phyloP scores from a whole-genome alignment of 2,329 filamentous ascomycete genomes.

The Spiromastix sp. region DNA sequence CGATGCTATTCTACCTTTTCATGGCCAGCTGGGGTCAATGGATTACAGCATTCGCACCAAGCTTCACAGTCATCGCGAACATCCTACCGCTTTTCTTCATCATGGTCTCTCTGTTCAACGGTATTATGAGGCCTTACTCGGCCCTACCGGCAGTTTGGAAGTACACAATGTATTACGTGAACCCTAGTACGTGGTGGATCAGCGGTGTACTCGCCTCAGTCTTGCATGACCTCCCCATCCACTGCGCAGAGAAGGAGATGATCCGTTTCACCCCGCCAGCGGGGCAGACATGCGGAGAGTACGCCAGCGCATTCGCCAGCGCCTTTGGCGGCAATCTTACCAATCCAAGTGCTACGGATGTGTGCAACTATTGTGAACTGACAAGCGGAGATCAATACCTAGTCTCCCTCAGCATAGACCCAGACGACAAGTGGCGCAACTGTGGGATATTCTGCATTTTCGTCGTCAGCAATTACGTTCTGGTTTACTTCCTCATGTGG shows the following conservation, averaged over 20 bases:
- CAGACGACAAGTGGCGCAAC: slow-evolving; percentile 7
- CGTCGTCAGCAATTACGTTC: slow-evolving; percentile 5
- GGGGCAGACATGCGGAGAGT: slow-evolving; percentile 53
- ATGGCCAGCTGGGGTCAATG: slow-evolving; percentile 68
- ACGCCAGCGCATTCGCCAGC: slow-evolving; percentile 50
- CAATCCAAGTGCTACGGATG: slow-evolving; percentile 48
- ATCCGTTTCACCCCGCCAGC: slow-evolving; percentile 56
- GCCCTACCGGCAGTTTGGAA: slow-evolving; percentile 59
- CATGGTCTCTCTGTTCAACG: slow-evolving; percentile 67
- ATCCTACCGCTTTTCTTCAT: slow-evolving; percentile 72
- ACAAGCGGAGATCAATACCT: slow-evolving; percentile 5
- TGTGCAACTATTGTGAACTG: slow-evolving; percentile 31
- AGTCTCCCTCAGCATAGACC: slow-evolving; percentile 3
- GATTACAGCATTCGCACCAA: slow-evolving; percentile 73
- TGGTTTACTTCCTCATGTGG: slow-evolving; percentile 10
- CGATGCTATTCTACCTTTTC: slow-evolving; percentile 67
- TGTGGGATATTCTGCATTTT: slow-evolving; percentile 8
- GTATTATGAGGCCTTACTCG: slow-evolving; percentile 59
- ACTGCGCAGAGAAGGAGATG: slow-evolving; percentile 47
- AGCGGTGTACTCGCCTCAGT: slow-evolving; percentile 58
- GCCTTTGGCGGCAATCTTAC: slow-evolving; percentile 45
- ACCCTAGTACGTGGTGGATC: slow-evolving; percentile 62
- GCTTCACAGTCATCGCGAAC: slow-evolving; percentile 68
- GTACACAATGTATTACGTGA: slow-evolving; percentile 60
- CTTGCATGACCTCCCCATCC: slow-evolving; percentile 41